Percentiles rank a stretch among this genome's conserved stretches.
Conservation (phyloP, 1,284 basidiomycete species). For the Thecaphora thlaspeos region DNA sequence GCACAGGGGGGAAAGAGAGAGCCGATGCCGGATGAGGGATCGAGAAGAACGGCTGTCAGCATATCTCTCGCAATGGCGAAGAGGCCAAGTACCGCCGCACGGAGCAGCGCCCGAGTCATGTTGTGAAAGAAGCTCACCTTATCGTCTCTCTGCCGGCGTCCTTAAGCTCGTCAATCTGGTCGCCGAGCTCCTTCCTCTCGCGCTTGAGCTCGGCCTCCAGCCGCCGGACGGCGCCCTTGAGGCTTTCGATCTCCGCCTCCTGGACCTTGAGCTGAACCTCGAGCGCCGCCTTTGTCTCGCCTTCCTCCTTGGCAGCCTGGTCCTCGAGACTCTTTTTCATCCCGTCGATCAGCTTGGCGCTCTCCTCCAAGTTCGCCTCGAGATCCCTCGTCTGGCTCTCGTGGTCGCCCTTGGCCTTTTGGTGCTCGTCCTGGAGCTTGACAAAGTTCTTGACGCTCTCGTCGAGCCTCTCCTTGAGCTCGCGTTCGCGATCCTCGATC, state of each 20-base stretch:
- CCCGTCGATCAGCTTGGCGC: constrained; percentile 27
- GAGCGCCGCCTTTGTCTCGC: constrained; percentile 29
- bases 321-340: constrained; percentile 26
- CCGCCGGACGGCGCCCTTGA: constrained; percentile 41
- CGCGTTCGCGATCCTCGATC: constrained; percentile 35
- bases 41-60: too few species aligned
- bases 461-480: constrained; percentile 22
- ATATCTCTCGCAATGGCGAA: too few species aligned
- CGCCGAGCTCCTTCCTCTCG: constrained; percentile 30
- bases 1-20: too few species aligned
- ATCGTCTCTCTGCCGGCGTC: constrained; percentile 72
- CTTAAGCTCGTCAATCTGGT: constrained; percentile 75
- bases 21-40: too few species aligned
- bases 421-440: constrained; percentile 62
- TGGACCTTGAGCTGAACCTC: constrained; percentile 38
- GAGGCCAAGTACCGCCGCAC: too few species aligned
- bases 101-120: too few species aligned
- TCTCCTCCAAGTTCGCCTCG: constrained; percentile 34
- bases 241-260: constrained; percentile 42
- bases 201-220: constrained; percentile 45
- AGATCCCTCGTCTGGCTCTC: constrained; percentile 25
- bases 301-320: constrained; percentile 14
- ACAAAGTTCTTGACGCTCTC: constrained; percentile 52
- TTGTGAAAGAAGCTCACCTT: too few species aligned
- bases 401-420: constrained; percentile 60